Evolutionary conservation across 768 basidiomycete genomes (phyloP).

Genomic region (Russula dissimulans): DNA sequence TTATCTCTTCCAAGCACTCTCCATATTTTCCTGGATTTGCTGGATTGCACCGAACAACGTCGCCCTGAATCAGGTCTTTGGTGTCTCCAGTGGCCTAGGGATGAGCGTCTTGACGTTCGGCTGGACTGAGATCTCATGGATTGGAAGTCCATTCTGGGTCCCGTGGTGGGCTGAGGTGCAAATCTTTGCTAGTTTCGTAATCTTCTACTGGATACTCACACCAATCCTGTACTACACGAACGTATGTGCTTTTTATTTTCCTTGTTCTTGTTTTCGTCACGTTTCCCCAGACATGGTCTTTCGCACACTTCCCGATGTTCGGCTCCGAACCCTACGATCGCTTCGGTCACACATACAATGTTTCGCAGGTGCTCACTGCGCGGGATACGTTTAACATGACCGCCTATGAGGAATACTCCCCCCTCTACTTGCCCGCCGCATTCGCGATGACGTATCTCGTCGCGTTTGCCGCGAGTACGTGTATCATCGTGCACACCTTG

Average conservation of each 20-base stretch:
- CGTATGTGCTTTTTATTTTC: conserved; percentile 38
- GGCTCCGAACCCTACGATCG: conserved; percentile 74
- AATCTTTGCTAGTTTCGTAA: conserved; percentile 74
- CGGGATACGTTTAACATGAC: conserved; percentile 61
- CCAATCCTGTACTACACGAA: conserved; percentile 92
- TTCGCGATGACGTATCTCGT: conserved; percentile 86
- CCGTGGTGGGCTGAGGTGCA: conserved; percentile 99
- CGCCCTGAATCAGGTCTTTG: conserved; percentile 87
- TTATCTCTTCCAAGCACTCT: conserved; percentile 83
- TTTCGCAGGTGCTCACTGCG: conserved; percentile 55
- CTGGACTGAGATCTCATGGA: conserved; percentile 73
- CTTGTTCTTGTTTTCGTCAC: conserved; percentile 13
- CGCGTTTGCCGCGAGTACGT: conserved; percentile 75
- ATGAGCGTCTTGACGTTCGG: conserved; percentile 91
- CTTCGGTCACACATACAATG: conserved; percentile 67
- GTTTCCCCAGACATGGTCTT: conserved; percentile 55
- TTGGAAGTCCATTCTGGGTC: conserved; percentile 61
- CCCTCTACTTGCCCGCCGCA: conserved; percentile 82
- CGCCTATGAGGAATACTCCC: conserved; percentile 80
- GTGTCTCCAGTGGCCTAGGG: conserved; percentile 72
- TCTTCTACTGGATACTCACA: conserved; percentile 88
- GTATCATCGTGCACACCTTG: conserved; percentile 78
- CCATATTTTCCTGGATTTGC: conserved; percentile 83
- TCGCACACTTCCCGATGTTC: conserved; percentile 84
- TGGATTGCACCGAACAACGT: conserved; percentile 83